phyloP scores from a whole-genome alignment of 148 eudicot species.

The Fagopyrum homotropicum region DNA sequence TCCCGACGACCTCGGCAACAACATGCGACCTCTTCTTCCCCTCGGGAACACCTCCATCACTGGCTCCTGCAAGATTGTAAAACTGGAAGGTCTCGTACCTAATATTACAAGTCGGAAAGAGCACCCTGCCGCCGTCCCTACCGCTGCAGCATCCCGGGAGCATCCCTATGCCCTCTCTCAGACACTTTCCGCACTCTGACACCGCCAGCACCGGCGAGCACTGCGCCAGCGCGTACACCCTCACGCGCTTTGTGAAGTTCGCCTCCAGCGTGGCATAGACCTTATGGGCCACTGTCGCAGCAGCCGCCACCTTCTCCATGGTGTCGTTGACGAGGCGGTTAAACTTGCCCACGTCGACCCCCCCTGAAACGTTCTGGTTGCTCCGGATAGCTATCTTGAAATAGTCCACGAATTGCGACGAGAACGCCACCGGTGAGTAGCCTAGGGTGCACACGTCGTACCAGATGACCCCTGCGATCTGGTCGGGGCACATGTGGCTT shows the following conservation, averaged over 20 bases:
- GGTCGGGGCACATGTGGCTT: conserved; percentile 11
- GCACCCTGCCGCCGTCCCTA: background rate
- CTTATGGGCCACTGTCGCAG: background rate
- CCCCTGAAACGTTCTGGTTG: conserved; percentile 7
- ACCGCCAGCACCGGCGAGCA: conserved; percentile 22
- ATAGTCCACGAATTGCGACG: conserved; percentile 5
- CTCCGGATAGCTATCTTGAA: conserved; percentile 11
- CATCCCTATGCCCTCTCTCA: background rate
- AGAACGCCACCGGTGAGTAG: conserved; percentile 9
- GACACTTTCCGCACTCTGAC: conserved; percentile 17
- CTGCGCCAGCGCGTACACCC: conserved; percentile 17
- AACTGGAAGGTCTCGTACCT: conserved; percentile 18
- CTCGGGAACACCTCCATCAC: background rate
- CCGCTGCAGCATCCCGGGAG: conserved; percentile 6
- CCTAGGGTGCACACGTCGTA: conserved; percentile 8
- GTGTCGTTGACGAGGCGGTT: conserved; percentile 2
- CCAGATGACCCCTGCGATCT: conserved; percentile 15
- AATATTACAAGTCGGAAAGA: conserved; percentile 21
- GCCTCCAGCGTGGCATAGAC: conserved; percentile 5
- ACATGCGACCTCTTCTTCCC: background rate
- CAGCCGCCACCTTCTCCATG: background rate
- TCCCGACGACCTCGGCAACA: background rate
- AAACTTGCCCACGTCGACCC: background rate
- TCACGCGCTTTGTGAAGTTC: background rate
- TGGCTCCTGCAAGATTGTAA: background rate